Evolutionary conservation across 192 early-diverging fungal species (phyloP).

Genomic region (Backusella tarrabulga): DNA sequence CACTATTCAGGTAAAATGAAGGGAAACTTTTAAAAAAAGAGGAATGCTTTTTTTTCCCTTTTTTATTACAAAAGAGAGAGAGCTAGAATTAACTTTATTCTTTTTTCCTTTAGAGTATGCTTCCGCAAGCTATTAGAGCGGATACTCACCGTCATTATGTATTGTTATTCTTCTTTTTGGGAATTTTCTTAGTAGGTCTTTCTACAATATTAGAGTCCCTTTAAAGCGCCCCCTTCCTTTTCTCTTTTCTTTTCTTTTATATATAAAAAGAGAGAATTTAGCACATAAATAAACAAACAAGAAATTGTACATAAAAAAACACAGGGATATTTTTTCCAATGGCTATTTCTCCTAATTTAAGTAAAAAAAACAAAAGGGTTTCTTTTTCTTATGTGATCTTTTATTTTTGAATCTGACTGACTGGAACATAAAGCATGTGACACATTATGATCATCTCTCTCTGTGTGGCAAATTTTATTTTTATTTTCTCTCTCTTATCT

Average conservation of each 20-base stretch:
- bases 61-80: neutral
- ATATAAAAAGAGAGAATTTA: neutral
- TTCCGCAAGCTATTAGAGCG: slow-evolving; percentile 22
- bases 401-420: neutral
- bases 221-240: neutral
- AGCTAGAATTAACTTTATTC: neutral
- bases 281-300: neutral
- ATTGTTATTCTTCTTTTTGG: slow-evolving; percentile 30
- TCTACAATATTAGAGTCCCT: slow-evolving; percentile 18
- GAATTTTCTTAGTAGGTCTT: slow-evolving; percentile 26
- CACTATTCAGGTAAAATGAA: slow-evolving; percentile 39
- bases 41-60: neutral
- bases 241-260: neutral
- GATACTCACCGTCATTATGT: slow-evolving; percentile 14
- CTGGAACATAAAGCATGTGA: neutral
- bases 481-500: neutral
- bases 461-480: neutral
- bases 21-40: too few relatives aligned
- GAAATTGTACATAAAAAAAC: neutral
- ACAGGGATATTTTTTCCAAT: neutral
- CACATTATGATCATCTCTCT: neutral
- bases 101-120: slow-evolving; percentile 22
- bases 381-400: neutral
- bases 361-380: neutral
- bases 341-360: neutral